phyloP scores from a whole-genome alignment of 371 early-diverging fungal genomes.

The Zancudomyces culisetae region DNA sequence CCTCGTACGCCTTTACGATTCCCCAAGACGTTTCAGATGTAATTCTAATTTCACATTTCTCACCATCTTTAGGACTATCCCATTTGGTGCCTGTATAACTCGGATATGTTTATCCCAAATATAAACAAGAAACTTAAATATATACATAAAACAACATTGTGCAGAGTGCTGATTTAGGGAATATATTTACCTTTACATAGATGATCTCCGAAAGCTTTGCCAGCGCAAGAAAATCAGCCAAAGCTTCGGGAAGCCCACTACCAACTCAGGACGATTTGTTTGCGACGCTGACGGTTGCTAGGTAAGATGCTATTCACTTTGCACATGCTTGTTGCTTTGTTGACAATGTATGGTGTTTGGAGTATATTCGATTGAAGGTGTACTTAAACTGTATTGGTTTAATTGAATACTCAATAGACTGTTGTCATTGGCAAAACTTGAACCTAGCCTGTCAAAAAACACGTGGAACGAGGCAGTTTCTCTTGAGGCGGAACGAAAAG shows the following conservation, averaged over 20 bases:
- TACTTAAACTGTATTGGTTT: not conserved
- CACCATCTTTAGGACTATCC: no score
- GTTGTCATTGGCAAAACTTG: slow-evolving; percentile 1
- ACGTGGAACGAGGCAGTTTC: not conserved
- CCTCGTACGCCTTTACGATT: slow-evolving; percentile 14
- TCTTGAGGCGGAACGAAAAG: not conserved
- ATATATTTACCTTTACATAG: no score
- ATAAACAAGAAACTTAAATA: not conserved
- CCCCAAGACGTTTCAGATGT: slow-evolving; percentile 15
- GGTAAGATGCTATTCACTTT: slow-evolving; percentile 2
- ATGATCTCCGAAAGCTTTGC: slow-evolving; percentile 19
- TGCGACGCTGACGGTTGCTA: slow-evolving; percentile 16
- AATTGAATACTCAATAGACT: not conserved
- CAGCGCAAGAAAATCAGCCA: slow-evolving; percentile 8
- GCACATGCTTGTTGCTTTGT: not conserved
- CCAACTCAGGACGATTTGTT: slow-evolving; percentile 20
- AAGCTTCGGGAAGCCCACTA: slow-evolving; percentile 10
- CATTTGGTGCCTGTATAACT: no score
- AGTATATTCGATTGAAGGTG: not conserved
- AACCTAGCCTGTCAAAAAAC: not conserved
- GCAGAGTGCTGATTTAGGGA: no score
- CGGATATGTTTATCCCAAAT: no score
- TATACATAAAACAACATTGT: not conserved
- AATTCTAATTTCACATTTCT: no score
- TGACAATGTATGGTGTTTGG: not conserved